Conservation (phyloP, 2,329 filamentous ascomycete genomes). For the Trichoderma arundinaceum region DNA sequence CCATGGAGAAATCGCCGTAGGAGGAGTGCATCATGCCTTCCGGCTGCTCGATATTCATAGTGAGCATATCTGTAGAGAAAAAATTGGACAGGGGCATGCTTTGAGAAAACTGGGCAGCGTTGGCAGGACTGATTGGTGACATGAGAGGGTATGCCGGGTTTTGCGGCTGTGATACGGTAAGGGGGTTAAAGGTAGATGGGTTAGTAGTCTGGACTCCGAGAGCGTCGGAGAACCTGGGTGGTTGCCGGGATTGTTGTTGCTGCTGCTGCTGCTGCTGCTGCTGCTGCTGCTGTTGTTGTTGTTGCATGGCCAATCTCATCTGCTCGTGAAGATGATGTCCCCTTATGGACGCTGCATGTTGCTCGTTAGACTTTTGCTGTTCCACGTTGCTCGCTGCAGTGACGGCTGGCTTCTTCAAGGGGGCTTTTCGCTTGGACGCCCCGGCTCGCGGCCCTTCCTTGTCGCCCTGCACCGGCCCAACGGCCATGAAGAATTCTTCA, state of each 20-base stretch:
- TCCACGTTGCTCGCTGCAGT: constrained; percentile 18
- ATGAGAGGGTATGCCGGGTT: constrained; percentile 53
- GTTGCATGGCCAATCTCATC: constrained; percentile 31
- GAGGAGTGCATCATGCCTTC: constrained; percentile 69
- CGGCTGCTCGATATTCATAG: constrained; percentile 57
- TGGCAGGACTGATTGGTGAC: constrained; percentile 59
- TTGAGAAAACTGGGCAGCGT: constrained; percentile 48
- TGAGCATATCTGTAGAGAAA: constrained; percentile 60
- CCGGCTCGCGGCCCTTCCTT: constrained; percentile 37
- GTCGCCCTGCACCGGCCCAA: constrained; percentile 67
- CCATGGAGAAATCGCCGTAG: constrained; percentile 71
- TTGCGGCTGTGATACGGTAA: constrained; percentile 51
- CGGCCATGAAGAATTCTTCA: constrained; percentile 87
- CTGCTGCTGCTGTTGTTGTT: constrained; percentile 36
- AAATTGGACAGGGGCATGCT: constrained; percentile 48
- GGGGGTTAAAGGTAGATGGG: constrained; percentile 48
- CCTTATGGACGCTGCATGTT: neutral
- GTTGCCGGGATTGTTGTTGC: constrained; percentile 20
- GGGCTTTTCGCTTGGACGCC: constrained; percentile 45
- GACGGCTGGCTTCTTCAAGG: constrained; percentile 46
- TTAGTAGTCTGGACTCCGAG: constrained; percentile 51
- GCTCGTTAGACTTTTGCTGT: constrained; percentile 20
- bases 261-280: constrained; percentile 23
- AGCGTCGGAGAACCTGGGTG: constrained; percentile 52
- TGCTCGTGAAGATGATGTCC: constrained; percentile 16